Percentiles rank a stretch among this genome's conserved stretches.
Conservation (phyloP, 768 basidiomycete genomes). For the Peribolospora baueri region DNA sequence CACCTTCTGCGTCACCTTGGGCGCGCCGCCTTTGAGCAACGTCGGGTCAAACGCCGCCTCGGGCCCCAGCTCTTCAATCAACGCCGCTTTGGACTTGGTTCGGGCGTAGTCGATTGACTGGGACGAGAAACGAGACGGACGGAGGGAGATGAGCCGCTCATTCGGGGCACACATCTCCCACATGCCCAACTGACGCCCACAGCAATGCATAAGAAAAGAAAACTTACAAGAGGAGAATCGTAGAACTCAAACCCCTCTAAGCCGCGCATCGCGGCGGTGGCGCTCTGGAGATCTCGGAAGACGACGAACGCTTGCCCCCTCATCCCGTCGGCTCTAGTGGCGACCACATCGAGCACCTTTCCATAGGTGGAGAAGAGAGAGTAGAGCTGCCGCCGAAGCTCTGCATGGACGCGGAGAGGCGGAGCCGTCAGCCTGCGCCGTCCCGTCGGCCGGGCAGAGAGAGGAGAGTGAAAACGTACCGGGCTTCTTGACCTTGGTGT, state of each 20-base stretch:
- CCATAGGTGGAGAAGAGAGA: conserved; percentile 84
- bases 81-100: conserved; percentile 63
- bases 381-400: conserved; percentile 56
- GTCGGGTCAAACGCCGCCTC: conserved; percentile 18
- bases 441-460: not conserved
- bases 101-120: conserved; percentile 84
- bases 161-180: not conserved
- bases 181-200: not conserved
- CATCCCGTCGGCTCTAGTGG: conserved; percentile 61
- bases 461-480: conserved; percentile 12
- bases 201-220: conserved; percentile 10
- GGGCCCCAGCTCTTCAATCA: conserved; percentile 40
- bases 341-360: conserved; percentile 75
- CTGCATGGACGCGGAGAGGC: conserved; percentile 17
- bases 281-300: conserved; percentile 69
- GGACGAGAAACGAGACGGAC: not conserved
- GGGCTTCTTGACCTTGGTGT: conserved; percentile 74
- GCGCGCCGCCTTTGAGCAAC: conserved; percentile 24
- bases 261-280: conserved; percentile 76
- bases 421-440: not conserved
- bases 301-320: conserved; percentile 90
- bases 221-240: conserved; percentile 68
- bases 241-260: conserved; percentile 62
- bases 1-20: conserved; percentile 16
- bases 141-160: not conserved